phyloP scores from a whole-genome alignment of 2,329 filamentous ascomycete species.

The Colletotrichum sublineola region DNA sequence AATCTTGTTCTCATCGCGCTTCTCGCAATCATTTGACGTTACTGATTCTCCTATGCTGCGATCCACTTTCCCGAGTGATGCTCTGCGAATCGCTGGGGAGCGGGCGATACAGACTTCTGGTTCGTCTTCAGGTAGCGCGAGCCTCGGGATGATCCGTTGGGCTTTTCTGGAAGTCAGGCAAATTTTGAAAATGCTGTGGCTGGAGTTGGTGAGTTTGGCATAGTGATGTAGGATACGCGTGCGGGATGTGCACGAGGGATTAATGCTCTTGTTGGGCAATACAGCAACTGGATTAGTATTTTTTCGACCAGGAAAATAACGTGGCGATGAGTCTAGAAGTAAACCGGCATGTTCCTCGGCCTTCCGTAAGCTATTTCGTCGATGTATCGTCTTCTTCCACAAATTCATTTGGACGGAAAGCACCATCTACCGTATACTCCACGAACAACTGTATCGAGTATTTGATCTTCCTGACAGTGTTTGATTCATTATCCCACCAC shows the following conservation, averaged over 20 bases:
- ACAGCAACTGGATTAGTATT: too few relatives aligned
- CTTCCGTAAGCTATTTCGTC: too few relatives aligned
- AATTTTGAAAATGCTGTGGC: neutral
- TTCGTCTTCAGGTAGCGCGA: neutral
- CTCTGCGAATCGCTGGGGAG: too few relatives aligned
- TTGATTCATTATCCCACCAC: slow-evolving; percentile 11
- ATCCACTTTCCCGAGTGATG: neutral
- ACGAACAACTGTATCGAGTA: slow-evolving; percentile 7
- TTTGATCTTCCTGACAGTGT: neutral
- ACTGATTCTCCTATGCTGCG: neutral
- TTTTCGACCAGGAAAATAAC: too few relatives aligned
- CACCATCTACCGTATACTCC: neutral
- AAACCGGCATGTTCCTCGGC: neutral
- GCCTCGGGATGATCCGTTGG: neutral
- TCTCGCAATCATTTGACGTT: neutral
- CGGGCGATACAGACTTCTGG: neutral
- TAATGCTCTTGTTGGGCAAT: neutral
- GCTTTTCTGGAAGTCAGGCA: neutral
- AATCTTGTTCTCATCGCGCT: neutral
- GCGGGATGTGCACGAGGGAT: neutral
- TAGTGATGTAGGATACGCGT: neutral
- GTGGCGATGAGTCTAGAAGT: neutral
- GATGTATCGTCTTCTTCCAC: neutral
- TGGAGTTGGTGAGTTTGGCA: neutral
- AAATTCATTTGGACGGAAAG: neutral